phyloP scores from a whole-genome alignment of 352 stramenopile genomes.

The Phytopythium cucurbitacearum region DNA sequence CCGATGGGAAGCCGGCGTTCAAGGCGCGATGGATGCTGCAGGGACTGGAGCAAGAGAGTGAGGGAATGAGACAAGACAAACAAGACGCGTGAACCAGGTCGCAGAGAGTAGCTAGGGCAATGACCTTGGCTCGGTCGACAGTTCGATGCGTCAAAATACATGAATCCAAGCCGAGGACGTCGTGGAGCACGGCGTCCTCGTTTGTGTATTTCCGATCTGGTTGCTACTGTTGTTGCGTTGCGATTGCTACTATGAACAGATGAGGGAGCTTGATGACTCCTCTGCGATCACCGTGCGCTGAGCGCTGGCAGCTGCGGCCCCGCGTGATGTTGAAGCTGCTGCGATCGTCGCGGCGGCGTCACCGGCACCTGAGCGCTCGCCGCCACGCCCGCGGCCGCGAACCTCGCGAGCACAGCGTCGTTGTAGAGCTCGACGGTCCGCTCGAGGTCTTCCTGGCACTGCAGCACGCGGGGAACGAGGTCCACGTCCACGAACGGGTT shows the following conservation, averaged over 20 bases:
- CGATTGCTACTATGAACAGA: too few relatives aligned
- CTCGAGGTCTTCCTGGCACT: constrained; percentile 36
- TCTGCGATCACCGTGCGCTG: not conserved
- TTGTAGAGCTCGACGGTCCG: constrained; percentile 32
- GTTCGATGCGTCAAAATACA: too few relatives aligned
- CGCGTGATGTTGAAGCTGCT: constrained; percentile 3
- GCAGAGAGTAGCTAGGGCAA: too few relatives aligned
- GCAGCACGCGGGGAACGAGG: constrained; percentile 34
- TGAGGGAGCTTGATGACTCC: not conserved
- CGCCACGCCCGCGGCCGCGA: constrained; percentile 1
- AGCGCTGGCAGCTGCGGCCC: not conserved
- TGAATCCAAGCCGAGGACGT: too few relatives aligned
- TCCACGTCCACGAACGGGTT: constrained; percentile 34
- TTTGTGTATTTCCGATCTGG: too few relatives aligned
- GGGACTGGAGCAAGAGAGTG: not conserved
- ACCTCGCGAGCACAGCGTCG: constrained; percentile 28
- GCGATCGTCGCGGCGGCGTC: not conserved
- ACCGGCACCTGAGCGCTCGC: not conserved
- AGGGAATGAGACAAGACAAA: not conserved
- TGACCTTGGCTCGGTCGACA: too few relatives aligned
- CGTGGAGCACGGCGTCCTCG: too few relatives aligned
- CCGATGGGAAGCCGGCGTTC: not conserved
- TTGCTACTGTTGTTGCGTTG: too few relatives aligned
- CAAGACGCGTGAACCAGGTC: not conserved
- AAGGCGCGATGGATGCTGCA: not conserved